Evolutionary conservation across 768 basidiomycete species (phyloP), one percentile per base, ranked within the genome.

Genomic region (Russula abietina): DNA sequence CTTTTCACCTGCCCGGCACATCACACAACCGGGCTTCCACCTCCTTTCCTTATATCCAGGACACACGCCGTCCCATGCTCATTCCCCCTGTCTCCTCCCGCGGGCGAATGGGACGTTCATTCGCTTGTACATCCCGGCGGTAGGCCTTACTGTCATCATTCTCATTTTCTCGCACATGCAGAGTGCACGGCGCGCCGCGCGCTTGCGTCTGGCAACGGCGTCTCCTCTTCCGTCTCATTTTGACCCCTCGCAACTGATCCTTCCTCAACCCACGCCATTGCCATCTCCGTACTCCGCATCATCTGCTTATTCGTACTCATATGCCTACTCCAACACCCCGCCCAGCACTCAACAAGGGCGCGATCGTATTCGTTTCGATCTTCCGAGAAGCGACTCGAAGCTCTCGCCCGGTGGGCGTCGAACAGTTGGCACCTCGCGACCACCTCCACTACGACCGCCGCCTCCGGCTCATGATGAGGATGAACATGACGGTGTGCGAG

Each of bases 1-100:
- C 0, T 93, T 96, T 72, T 88, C 90, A 17, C 83, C 85, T 64
- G 84, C 85, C 16, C 80, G 80, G 58, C 87, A 87, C 59, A 86
- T 96, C 63, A 78, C 78, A 26, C 75, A 78, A 38, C 91, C 93
- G 2, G 94, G 94, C 3, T 90, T 95, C 72, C 91, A 95, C 65
- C 82, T 97, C 7, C 78, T 97, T 33, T 88, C 91, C 0, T 75
- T 88, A n/a, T 72, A 84, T 36, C 70, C 78, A 10, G 75, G 79
- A 39, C 77, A 80, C 5, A 65, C 70, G 0, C 55, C 64, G 55
- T 63, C 73, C 0, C 79, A 86, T 62, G 80, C 81, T 26, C 87
- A 92, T 67, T 72, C 74, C n/a, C 80, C 84, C 0, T 97, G 94
- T 73, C 74, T 84, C 68, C 79, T 96, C n/a, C 94, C 94, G 0